A percentile compares a stretch with the other conserved stretches of the same genome.
phyloP scores from a whole-genome alignment of 2,329 filamentous ascomycete genomes.

The Colletotrichum shisoi region DNA sequence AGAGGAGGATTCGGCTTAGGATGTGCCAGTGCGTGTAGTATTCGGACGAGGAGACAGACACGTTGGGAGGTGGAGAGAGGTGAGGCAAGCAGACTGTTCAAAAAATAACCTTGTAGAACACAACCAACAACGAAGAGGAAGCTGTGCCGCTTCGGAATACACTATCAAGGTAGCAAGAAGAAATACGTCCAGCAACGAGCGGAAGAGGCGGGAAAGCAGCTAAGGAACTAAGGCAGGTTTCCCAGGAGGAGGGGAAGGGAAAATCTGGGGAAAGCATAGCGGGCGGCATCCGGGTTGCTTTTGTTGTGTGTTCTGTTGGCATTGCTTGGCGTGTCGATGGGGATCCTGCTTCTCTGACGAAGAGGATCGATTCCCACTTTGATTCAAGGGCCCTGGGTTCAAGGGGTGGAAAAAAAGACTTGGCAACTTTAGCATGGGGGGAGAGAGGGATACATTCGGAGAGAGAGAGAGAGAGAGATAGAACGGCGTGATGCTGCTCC shows the following conservation, averaged over 20 bases:
- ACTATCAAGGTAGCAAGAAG: background rate
- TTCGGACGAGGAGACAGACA: background rate
- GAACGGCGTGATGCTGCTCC: no score
- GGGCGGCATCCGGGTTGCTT: slow-evolving; percentile 23
- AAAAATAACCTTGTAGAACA: background rate
- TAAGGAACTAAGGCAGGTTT: slow-evolving; percentile 9
- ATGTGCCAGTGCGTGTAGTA: background rate
- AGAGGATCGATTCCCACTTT: background rate
- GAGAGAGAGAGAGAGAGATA: no score
- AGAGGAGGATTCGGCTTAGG: background rate
- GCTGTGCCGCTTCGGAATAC: background rate
- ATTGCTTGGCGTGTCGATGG: slow-evolving; percentile 27
- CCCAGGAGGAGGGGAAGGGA: background rate
- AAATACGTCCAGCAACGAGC: slow-evolving; percentile 5
- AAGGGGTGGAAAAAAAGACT: background rate
- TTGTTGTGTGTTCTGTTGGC: slow-evolving; percentile 10
- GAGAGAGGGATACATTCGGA: background rate
- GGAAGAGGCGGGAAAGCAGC: slow-evolving; percentile 14
- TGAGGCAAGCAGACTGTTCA: background rate
- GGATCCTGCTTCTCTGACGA: background rate
- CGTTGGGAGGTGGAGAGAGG: no score
- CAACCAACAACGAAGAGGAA: background rate
- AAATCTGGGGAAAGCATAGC: slow-evolving; percentile 32
- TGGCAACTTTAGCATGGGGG: slow-evolving; percentile 2
- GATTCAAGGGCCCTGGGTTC: background rate